Percentiles rank a stretch among this genome's conserved stretches.
Conservation (phyloP, 495 filamentous ascomycete species). For the Cenococcum geophilum region DNA sequence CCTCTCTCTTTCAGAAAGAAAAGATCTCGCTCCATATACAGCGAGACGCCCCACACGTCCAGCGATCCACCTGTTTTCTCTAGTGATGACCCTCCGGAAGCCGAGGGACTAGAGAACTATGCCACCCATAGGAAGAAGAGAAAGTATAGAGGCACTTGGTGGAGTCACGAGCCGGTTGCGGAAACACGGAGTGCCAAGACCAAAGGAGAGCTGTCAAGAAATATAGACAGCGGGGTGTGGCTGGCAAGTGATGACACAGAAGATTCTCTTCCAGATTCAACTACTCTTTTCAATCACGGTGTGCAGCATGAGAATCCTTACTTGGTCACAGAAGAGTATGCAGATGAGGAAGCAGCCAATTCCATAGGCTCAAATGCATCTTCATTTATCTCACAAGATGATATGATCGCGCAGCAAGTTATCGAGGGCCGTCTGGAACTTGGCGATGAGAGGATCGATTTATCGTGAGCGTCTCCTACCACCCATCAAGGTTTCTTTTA, state of each 20-base stretch:
- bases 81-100: constrained; percentile 62
- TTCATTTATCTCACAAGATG: not conserved
- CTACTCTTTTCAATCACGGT: not conserved
- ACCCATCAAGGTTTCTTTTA: not conserved
- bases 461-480: constrained; percentile 5
- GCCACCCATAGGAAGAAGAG: constrained; percentile 49
- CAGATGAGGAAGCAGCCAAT: not conserved
- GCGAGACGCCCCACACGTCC: constrained; percentile 28
- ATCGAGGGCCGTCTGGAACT: constrained; percentile 22
- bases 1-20: not conserved
- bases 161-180: constrained; percentile 43
- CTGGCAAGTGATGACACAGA: constrained; percentile 59
- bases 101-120: constrained; percentile 60
- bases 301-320: not conserved
- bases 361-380: not conserved
- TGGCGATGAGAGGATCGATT: constrained; percentile 20
- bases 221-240: constrained; percentile 79
- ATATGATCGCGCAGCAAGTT: constrained; percentile 24
- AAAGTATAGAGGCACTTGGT: constrained; percentile 67
- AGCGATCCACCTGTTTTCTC: constrained; percentile 74
- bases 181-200: constrained; percentile 38
- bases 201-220: constrained; percentile 48
- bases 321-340: not conserved
- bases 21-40: not conserved
- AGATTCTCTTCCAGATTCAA: not conserved